These are phyloP conservation scores for Quercus bicolor DNA, from an alignment of 306 rosid species.

Conservation along the genomic window DNA sequence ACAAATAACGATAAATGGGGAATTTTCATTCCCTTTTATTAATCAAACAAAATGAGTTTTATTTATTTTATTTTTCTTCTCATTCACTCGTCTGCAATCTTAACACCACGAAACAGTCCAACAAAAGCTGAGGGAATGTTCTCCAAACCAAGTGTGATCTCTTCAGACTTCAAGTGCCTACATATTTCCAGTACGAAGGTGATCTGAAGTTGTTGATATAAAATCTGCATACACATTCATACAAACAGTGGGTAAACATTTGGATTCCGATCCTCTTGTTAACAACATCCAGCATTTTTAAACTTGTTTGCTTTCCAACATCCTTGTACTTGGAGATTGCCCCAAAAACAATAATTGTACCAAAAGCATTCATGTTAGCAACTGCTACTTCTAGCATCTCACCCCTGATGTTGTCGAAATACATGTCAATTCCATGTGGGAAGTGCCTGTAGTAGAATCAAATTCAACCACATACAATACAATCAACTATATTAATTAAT, in stretches of 20 bases:
- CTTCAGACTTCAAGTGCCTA: constrained; percentile 37
- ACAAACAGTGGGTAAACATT: constrained; percentile 41
- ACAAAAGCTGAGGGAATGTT: constrained; percentile 58
- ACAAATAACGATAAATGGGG: background rate
- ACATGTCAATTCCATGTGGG: constrained; percentile 70
- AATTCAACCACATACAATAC: background rate
- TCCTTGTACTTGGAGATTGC: constrained; percentile 56
- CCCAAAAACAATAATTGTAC: constrained; percentile 63
- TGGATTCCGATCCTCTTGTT: constrained; percentile 57
- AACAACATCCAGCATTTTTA: constrained; percentile 49
- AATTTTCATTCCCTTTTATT: background rate
- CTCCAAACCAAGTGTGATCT: constrained; percentile 51
- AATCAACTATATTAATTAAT: no score
- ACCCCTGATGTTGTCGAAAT: constrained; percentile 71
- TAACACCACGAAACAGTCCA: constrained; percentile 27
- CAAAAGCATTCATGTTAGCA: constrained; percentile 54
- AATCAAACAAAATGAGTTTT: background rate
- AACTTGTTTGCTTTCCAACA: constrained; percentile 35
- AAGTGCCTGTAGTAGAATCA: constrained; percentile 41
- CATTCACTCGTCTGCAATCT: constrained; percentile 32
- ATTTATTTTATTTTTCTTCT: background rate
- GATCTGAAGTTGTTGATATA: constrained; percentile 31
- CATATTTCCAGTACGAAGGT: constrained; percentile 36
- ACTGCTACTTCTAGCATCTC: constrained; percentile 67
- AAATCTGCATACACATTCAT: constrained; percentile 39